Conservation (phyloP, 176 grass and related monocot genomes). For the Oryza brachyantha region DNA sequence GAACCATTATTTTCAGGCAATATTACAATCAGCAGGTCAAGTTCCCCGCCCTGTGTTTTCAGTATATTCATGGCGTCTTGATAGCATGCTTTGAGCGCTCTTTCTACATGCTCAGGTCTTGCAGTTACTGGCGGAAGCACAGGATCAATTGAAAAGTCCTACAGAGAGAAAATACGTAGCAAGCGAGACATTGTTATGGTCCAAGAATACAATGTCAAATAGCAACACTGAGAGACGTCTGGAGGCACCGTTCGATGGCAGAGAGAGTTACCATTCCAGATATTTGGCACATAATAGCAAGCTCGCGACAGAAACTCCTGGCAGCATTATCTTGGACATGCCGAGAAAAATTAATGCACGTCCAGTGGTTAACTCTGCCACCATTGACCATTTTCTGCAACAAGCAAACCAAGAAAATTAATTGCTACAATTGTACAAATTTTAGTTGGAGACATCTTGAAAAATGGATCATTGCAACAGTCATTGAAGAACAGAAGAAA, state of each 20-base stretch:
- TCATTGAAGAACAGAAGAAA: constrained; percentile 6
- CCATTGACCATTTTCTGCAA: constrained; percentile 67
- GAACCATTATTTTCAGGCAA: constrained; percentile 58
- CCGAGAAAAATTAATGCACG: constrained; percentile 60
- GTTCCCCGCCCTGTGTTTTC: constrained; percentile 41
- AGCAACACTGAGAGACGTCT: neutral
- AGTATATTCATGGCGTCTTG: constrained; percentile 55
- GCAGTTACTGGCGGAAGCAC: constrained; percentile 46
- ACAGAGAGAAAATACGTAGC: neutral
- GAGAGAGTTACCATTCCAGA: constrained; percentile 57
- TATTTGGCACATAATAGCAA: constrained; percentile 49
- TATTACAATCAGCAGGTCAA: constrained; percentile 71
- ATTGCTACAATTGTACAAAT: neutral
- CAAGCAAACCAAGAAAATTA: constrained; percentile 1
- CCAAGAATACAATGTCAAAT: neutral
- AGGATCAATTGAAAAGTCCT: constrained; percentile 60
- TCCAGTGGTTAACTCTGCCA: constrained; percentile 52
- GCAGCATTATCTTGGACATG: constrained; percentile 32
- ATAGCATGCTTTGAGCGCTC: constrained; percentile 48
- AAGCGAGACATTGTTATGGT: neutral
- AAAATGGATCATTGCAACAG: neutral
- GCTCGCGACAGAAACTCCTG: constrained; percentile 33
- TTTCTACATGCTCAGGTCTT: constrained; percentile 57
- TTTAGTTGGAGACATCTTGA: neutral
- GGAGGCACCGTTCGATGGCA: neutral